Base-by-base conservation (phyloP, 345 rosid genomes). In the Lumnitzera racemosa region DNA sequence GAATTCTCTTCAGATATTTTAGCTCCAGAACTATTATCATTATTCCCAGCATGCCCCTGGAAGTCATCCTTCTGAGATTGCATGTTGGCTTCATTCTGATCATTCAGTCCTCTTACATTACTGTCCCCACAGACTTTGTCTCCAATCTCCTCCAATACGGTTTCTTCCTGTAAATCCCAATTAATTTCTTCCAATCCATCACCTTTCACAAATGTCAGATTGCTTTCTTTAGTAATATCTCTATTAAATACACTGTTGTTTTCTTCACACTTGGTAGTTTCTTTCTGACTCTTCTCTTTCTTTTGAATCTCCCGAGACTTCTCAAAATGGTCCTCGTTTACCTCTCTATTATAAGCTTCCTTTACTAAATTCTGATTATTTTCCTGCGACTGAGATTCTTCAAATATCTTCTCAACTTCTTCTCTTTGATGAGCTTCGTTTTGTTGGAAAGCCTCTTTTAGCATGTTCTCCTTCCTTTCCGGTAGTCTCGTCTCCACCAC, bases 231-330 rank as follows among this genome's bases (percentile, higher is more conserved):
- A 36, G 43, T 36, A 9, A 1, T 36, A 1, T 36, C 43, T 4
- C 43, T 36, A 7, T 66, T 65, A 50, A 65, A 58, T 69, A 73
- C 75, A 65, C 61, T 77, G 67, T 71, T 75, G 49, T 41, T 70
- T 70, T 70, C 85, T 43, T 75, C 65, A 51, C 24, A 24, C 11
- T 13, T 52, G 27, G 3, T 8, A 51, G 66, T 68, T 70, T 73
- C 78, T 75, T 61, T 75, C 49, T 69, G 72, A 63, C 56, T 78
- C 61, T 58, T 79, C 73, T 76, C 79, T 50, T 69, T 74, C 65
- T 80, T 55, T 41, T 51, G 58, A 46, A 15, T 52, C 46, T 58
- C 58, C 16, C 6, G 25, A 17, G 70, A 24, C 47, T 46, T 11
- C 31, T 24, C 27, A 16, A 2, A 1, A 13, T 11, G 29, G 20